These are phyloP conservation scores for Claviceps capensis DNA, from an alignment of 2,329 filamentous ascomycete species.

Conservation along the genomic window DNA sequence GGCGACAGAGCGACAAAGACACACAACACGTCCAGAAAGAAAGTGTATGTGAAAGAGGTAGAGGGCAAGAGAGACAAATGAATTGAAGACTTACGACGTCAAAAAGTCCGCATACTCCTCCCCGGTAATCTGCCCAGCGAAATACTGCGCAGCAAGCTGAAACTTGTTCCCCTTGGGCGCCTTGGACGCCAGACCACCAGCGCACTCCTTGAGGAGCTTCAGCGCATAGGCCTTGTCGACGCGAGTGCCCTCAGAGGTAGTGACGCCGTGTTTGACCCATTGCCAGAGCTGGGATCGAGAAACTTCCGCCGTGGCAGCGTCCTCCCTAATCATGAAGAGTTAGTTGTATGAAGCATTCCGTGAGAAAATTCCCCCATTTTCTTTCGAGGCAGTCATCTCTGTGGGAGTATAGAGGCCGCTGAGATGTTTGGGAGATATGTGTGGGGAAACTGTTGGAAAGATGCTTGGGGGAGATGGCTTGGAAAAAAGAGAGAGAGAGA, in stretches of 20 bases:
- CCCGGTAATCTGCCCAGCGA: conserved; percentile 81
- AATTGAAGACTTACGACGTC: conserved; percentile 48
- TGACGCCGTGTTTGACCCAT: conserved; percentile 64
- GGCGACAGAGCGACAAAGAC: too few relatives aligned
- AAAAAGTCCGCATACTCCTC: conserved; percentile 97
- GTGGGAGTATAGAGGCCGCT: too few relatives aligned
- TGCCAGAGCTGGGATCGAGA: conserved; percentile 93
- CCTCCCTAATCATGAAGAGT: conserved; percentile 42
- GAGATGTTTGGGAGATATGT: too few relatives aligned
- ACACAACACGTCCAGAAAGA: neutral
- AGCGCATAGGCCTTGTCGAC: conserved; percentile 88
- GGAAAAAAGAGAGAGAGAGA: too few relatives aligned
- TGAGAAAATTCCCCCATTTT: too few relatives aligned
- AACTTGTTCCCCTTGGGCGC: conserved; percentile 84
- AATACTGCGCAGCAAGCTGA: conserved; percentile 82
- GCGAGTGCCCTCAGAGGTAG: conserved; percentile 76
- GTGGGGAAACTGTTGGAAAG: too few relatives aligned
- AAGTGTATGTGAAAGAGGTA: neutral
- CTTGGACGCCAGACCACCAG: conserved; percentile 59
- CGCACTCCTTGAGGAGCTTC: conserved; percentile 73
- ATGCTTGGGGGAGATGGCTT: too few relatives aligned
- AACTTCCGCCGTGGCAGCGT: conserved; percentile 93
- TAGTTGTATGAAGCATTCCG: too few relatives aligned
- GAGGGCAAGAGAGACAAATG: neutral
- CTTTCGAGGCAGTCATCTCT: too few relatives aligned